These are phyloP conservation scores for Suillus occidentalis DNA, from an alignment of 768 basidiomycete species.

Conservation along the genomic window DNA sequence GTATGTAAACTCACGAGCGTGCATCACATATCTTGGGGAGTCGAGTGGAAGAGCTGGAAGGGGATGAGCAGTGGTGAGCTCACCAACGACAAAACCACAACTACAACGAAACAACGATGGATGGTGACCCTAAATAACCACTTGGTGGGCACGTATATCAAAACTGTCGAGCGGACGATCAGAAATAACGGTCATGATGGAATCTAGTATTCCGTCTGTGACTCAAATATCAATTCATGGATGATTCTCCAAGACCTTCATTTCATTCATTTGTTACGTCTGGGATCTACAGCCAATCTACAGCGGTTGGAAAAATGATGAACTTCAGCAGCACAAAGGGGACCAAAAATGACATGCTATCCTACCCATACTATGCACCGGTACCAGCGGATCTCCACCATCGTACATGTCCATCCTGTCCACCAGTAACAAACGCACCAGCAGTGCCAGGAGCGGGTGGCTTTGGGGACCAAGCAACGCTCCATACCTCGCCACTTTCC, in stretches of 20 bases:
- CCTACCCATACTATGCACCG: constrained; percentile 20
- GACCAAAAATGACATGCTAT: not conserved
- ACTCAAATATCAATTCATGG: not conserved
- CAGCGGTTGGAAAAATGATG: not conserved
- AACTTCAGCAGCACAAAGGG: not conserved
- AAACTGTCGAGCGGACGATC: not conserved
- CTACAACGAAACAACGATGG: not conserved
- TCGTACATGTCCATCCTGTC: constrained; percentile 69
- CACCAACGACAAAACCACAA: not conserved
- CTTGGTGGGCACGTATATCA: not conserved
- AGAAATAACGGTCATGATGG: not conserved
- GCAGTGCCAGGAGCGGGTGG: constrained; percentile 52
- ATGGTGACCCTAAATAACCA: not conserved
- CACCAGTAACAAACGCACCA: constrained; percentile 69
- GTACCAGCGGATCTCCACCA: constrained; percentile 79
- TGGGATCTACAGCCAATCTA: constrained; percentile 7
- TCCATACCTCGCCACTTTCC: constrained; percentile 83
- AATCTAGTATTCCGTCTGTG: not conserved
- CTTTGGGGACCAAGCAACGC: constrained; percentile 76
- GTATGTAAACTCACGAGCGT: constrained; percentile 6
- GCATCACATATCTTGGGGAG: not conserved
- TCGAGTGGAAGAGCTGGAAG: not conserved
- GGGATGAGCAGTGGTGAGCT: not conserved
- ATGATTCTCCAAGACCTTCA: not conserved
- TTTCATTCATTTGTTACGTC: constrained; percentile 3